Conservation (phyloP, 2,329 filamentous ascomycete genomes). For the Xylariales sp. region DNA sequence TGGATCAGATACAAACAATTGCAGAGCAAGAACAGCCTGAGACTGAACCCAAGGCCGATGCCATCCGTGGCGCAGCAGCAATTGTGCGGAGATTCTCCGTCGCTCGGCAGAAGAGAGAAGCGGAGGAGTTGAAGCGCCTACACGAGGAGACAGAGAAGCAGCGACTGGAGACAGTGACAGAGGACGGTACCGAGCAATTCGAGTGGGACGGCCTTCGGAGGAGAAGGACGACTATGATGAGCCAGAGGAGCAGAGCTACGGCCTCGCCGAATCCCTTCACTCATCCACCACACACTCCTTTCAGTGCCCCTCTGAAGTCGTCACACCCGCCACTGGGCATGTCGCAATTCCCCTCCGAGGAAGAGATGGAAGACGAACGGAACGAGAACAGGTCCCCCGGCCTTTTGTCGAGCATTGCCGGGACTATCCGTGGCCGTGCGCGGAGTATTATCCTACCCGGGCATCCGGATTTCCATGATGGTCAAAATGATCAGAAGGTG, state of each 20-base stretch:
- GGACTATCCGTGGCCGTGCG: conserved; percentile 47
- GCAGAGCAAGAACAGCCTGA: conserved; percentile 96
- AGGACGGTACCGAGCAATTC: conserved; percentile 64
- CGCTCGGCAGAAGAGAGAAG: conserved; percentile 71
- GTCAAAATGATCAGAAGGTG: conserved; percentile 31
- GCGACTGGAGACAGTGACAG: conserved; percentile 67
- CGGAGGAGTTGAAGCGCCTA: conserved; percentile 71
- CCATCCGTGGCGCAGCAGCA: conserved; percentile 84
- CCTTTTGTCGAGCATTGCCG: conserved; percentile 52
- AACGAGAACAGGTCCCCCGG: conserved; percentile 40
- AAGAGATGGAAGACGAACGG: conserved; percentile 53
- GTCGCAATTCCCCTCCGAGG: conserved; percentile 71
- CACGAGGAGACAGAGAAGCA: conserved; percentile 73
- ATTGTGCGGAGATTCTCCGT: conserved; percentile 80
- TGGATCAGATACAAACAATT: conserved; percentile 93
- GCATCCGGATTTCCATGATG: conserved; percentile 35
- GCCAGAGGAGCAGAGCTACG: conserved; percentile 30
- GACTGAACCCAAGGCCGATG: conserved; percentile 91
- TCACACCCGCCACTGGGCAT: conserved; percentile 78
- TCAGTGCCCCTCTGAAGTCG: conserved; percentile 24
- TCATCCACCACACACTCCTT: conserved; percentile 25
- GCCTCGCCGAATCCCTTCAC: conserved; percentile 29
- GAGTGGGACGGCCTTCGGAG: conserved; percentile 91
- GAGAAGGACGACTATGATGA: conserved; percentile 53
- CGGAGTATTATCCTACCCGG: conserved; percentile 35